These are phyloP conservation scores for Trypanosoma platydactyli DNA, from an alignment of 208 protist species.

Conservation along the genomic window DNA sequence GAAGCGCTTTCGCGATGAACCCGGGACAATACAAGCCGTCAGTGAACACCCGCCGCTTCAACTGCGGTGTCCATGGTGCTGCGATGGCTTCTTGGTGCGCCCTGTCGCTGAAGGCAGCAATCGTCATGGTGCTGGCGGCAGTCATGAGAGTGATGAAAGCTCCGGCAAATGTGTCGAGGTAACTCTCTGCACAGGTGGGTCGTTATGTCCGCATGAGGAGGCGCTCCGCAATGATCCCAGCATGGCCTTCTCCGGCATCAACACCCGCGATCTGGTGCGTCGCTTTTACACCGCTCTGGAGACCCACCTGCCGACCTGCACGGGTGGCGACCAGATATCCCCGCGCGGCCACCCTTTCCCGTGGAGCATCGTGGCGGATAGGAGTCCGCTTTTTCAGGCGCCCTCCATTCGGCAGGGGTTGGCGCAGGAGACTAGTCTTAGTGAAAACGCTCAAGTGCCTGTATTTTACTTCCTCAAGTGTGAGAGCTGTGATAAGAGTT, in stretches of 20 bases:
- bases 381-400: conserved; percentile 19
- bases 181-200: conserved; percentile 26
- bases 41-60: neutral
- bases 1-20: neutral
- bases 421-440: neutral
- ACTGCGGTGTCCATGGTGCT: conserved; percentile 40
- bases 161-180: too few species aligned
- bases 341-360: neutral
- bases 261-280: neutral
- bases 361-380: conserved; percentile 29
- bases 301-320: conserved; percentile 22
- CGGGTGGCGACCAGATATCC: neutral
- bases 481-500: conserved; percentile 18
- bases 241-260: conserved; percentile 34
- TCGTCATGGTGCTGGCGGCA: neutral
- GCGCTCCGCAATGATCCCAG: conserved; percentile 22
- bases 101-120: neutral
- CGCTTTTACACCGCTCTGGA: conserved; percentile 26
- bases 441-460: neutral
- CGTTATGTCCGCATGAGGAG: conserved; percentile 9
- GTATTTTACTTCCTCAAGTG: conserved; percentile 40
- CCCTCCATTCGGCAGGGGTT: neutral
- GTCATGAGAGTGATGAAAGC: neutral
- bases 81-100: conserved; percentile 17
- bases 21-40: neutral